Evolutionary conservation across 768 basidiomycete genomes (phyloP).

Genomic region (Tulasnella calospora): DNA sequence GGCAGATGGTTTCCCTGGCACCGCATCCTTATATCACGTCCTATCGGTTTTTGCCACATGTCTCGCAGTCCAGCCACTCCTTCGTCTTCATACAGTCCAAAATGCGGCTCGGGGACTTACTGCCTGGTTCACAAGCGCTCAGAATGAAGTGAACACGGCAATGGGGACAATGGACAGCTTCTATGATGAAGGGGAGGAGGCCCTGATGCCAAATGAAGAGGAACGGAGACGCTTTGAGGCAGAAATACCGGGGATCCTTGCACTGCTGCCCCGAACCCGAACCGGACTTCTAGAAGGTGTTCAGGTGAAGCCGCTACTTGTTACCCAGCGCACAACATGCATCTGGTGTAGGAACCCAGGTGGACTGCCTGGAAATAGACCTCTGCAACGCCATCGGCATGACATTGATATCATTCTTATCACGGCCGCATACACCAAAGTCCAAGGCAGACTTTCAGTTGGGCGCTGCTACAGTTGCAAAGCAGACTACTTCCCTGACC

Average conservation of each 20-base stretch:
- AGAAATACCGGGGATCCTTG: not conserved
- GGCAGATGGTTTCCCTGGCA: not conserved
- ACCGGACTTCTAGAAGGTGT: not conserved
- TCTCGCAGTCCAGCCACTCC: not conserved
- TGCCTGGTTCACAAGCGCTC: not conserved
- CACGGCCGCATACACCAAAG: not conserved
- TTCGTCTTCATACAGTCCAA: not conserved
- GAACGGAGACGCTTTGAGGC: not conserved
- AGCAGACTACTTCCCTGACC: conserved; percentile 32
- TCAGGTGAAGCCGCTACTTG: not conserved
- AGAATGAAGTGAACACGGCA: not conserved
- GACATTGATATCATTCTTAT: not conserved
- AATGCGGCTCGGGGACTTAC: not conserved
- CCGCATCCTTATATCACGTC: not conserved
- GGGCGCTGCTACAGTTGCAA: conserved; percentile 24
- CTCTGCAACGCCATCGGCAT: not conserved
- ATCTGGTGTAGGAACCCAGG: not conserved
- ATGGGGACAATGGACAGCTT: not conserved
- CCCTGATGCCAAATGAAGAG: not conserved
- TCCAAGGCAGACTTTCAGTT: not conserved
- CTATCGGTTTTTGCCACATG: not conserved
- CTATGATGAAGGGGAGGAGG: not conserved
- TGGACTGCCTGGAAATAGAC: not conserved
- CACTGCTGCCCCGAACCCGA: not conserved
- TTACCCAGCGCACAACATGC: not conserved